Evolutionary conservation across 495 filamentous ascomycete genomes (phyloP).

Genomic region (Pseudevernia furfuracea): DNA sequence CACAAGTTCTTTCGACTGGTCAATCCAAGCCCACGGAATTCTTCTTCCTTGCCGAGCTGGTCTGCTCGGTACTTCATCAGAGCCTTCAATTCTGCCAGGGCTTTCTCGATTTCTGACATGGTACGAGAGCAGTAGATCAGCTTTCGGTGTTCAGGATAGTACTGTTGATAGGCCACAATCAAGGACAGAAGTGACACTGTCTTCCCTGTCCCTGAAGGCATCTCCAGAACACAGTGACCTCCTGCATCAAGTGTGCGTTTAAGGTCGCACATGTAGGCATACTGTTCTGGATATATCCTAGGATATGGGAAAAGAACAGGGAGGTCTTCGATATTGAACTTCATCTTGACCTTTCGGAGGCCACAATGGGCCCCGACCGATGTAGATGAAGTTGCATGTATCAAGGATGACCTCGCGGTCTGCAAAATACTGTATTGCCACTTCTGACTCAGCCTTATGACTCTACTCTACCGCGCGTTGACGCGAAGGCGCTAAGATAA

Average conservation of each 20-base stretch:
- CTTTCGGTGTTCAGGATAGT: slow-evolving; percentile 83
- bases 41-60: slow-evolving; percentile 78
- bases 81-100: slow-evolving; percentile 79
- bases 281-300: slow-evolving; percentile 94
- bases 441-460: slow-evolving; percentile 4
- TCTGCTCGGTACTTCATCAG: slow-evolving; percentile 90
- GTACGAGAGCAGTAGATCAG: slow-evolving; percentile 98
- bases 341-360: slow-evolving; percentile 50
- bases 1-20: slow-evolving; percentile 98
- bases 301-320: slow-evolving; percentile 96
- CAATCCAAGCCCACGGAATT: slow-evolving; percentile 84
- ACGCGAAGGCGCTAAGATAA: slow-evolving; percentile 22
- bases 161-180: slow-evolving; percentile 92
- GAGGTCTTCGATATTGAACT: slow-evolving; percentile 95
- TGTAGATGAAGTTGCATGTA: background rate
- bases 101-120: slow-evolving; percentile 95
- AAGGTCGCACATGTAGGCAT: slow-evolving; percentile 98
- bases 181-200: slow-evolving; percentile 91
- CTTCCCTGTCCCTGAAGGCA: slow-evolving; percentile 99
- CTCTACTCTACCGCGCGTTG: background rate
- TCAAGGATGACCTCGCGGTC: background rate
- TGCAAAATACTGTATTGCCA: background rate
- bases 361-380: background rate
- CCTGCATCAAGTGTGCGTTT: slow-evolving; percentile 92
- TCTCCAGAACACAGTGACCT: slow-evolving; percentile 97